A percentile compares a stretch with the other conserved stretches of the same genome.
phyloP scores from a whole-genome alignment of 139 green algal species.

The Auxenochlorella pyrenoidosa region DNA sequence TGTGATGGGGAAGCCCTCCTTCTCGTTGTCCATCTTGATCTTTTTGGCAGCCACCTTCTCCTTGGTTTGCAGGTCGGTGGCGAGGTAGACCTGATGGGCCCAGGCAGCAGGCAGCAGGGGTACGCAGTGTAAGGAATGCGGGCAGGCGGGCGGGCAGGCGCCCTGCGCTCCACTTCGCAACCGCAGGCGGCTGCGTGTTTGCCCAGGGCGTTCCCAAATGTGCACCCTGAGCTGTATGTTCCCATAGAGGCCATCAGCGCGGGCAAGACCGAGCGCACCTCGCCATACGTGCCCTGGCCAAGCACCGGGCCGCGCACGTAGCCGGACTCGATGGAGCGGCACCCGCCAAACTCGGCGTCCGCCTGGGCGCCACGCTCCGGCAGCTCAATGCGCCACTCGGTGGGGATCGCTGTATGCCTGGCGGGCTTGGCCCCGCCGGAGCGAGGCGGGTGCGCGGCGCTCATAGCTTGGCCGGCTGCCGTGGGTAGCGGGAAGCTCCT shows the following conservation, averaged over 20 bases:
- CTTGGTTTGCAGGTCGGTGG: slow-evolving; percentile 51
- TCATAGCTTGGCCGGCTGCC: not conserved
- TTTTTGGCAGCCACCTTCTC: slow-evolving; percentile 95
- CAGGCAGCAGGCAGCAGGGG: not conserved
- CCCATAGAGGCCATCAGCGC: too few species aligned
- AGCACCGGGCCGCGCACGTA: slow-evolving; percentile 78
- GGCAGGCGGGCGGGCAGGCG: not conserved
- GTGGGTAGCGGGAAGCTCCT: too few species aligned
- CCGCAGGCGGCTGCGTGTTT: not conserved
- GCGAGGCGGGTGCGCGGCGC: not conserved
- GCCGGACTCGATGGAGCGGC: slow-evolving; percentile 67
- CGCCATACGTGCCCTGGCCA: slow-evolving; percentile 89
- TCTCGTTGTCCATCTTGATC: slow-evolving; percentile 99
- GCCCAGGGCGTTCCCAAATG: not conserved
- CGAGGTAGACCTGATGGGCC: slow-evolving; percentile 48
- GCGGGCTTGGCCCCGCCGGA: not conserved
- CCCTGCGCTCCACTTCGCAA: not conserved
- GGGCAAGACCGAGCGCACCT: slow-evolving; percentile 51
- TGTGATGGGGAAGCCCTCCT: slow-evolving; percentile 99
- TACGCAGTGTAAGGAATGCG: not conserved
- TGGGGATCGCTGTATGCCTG: slow-evolving; percentile 29
- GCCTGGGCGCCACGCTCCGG: slow-evolving; percentile 37
- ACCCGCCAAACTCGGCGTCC: slow-evolving; percentile 71
- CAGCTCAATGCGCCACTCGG: slow-evolving; percentile 68
- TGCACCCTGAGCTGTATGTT: not conserved